Percentiles rank a stretch among this genome's conserved stretches.
These are phyloP conservation scores for Quercus wislizeni DNA, from an alignment of 306 rosid species.

Conservation along the genomic window DNA sequence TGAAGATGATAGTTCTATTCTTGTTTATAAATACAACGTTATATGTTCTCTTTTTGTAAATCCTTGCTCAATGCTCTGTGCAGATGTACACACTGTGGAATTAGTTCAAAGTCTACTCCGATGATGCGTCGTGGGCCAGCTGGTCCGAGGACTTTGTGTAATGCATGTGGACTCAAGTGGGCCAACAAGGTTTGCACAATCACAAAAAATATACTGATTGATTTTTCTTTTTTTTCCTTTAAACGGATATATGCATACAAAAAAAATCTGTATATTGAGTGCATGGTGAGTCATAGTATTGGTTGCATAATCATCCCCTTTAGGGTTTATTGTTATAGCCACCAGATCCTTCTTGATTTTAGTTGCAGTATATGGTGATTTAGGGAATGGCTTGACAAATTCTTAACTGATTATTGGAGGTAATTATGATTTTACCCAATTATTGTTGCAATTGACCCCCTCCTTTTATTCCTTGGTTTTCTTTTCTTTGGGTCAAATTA, in stretches of 20 bases:
- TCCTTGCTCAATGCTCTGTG: neutral
- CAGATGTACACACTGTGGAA: constrained; percentile 57
- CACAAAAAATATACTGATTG: neutral
- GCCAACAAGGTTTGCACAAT: constrained; percentile 48
- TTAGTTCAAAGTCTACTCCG: constrained; percentile 51
- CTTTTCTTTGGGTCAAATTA: neutral
- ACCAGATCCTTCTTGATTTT: neutral
- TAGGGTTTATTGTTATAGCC: neutral
- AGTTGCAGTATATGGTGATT: neutral
- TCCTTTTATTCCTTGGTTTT: neutral
- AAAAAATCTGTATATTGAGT: neutral
- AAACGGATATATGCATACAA: neutral
- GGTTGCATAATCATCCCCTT: neutral
- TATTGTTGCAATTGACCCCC: neutral
- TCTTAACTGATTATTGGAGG: neutral
- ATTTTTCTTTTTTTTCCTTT: neutral
- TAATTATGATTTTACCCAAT: neutral
- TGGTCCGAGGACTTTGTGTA: constrained; percentile 55
- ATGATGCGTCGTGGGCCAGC: constrained; percentile 65
- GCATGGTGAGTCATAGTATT: neutral
- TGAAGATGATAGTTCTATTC: neutral
- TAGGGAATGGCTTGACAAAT: neutral
- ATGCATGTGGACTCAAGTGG: constrained; percentile 62
- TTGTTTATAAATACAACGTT: neutral
- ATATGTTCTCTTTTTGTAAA: neutral